Conservation (phyloP, 352 stramenopile species). For the Phytophthora uliginosa region DNA sequence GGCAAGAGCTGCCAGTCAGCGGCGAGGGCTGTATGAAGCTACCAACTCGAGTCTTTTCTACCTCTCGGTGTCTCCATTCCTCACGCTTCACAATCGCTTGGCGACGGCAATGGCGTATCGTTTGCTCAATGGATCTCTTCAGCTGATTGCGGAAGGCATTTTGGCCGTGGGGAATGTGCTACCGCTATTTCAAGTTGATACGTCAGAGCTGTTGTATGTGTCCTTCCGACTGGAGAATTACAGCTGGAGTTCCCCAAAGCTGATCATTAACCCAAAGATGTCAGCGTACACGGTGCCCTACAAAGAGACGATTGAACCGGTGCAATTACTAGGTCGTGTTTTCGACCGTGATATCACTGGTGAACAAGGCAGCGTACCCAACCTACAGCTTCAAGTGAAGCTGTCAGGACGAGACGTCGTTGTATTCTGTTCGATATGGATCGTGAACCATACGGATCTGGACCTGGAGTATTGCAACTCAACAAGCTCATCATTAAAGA, state of each 20-base stretch:
- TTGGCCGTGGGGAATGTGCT: slow-evolving; percentile 87
- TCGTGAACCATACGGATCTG: slow-evolving; percentile 89
- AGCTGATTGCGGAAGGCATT: slow-evolving; percentile 88
- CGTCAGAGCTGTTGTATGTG: slow-evolving; percentile 70
- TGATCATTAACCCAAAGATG: slow-evolving; percentile 83
- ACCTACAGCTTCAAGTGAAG: slow-evolving; percentile 88
- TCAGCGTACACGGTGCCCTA: slow-evolving; percentile 78
- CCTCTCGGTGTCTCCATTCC: slow-evolving; percentile 83
- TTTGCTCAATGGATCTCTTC: slow-evolving; percentile 82
- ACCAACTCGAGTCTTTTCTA: slow-evolving; percentile 90
- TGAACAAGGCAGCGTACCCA: slow-evolving; percentile 83
- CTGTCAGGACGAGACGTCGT: slow-evolving; percentile 81
- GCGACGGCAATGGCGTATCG: slow-evolving; percentile 88
- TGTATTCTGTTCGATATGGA: slow-evolving; percentile 91
- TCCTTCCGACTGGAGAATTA: slow-evolving; percentile 92
- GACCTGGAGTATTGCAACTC: slow-evolving; percentile 91
- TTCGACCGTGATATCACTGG: slow-evolving; percentile 78
- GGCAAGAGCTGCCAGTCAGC: slow-evolving; percentile 76
- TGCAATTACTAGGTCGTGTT: slow-evolving; percentile 71
- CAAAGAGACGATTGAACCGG: slow-evolving; percentile 80
- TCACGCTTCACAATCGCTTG: slow-evolving; percentile 88
- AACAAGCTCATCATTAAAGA: slow-evolving; percentile 76
- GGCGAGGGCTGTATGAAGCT: slow-evolving; percentile 81
- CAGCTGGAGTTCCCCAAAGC: slow-evolving; percentile 84
- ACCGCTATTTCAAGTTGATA: slow-evolving; percentile 87